Conservation (phyloP, 352 stramenopile genomes). For the Saprolegnia diclina region DNA sequence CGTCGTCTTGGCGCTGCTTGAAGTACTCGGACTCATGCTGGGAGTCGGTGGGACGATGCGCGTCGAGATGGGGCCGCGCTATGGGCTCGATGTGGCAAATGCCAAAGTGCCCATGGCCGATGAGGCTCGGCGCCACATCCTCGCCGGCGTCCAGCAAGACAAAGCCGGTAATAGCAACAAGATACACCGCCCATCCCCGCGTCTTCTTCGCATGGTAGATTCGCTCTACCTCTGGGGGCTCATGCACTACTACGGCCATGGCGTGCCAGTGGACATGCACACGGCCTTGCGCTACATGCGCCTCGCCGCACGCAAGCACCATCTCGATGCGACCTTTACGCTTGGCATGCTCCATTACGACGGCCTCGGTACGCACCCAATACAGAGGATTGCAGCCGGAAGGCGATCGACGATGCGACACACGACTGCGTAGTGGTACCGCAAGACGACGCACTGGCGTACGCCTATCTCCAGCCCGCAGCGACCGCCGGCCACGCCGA, state of each 20-base stretch:
- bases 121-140: constrained; percentile 9
- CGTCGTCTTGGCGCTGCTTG: neutral
- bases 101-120: constrained; percentile 9
- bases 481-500: constrained; percentile 9
- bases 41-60: neutral
- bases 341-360: constrained; percentile 11
- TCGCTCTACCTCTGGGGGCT: constrained; percentile 20
- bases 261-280: constrained; percentile 5
- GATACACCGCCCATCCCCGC: neutral
- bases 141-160: constrained; percentile 16
- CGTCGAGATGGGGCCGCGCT: constrained; percentile 4
- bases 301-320: neutral
- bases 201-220: neutral
- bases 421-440: neutral
- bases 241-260: constrained; percentile 26
- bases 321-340: constrained; percentile 16
- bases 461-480: constrained; percentile 9
- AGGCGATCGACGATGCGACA: neutral
- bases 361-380: neutral
- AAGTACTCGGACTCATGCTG: neutral
- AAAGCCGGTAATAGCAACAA: constrained; percentile 1
- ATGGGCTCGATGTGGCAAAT: constrained; percentile 11
- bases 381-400: neutral
- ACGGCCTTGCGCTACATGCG: constrained; percentile 13
- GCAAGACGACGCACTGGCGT: constrained; percentile 11